Conservation (phyloP, 1,284 basidiomycete species). For the Ustilago esculenta region DNA sequence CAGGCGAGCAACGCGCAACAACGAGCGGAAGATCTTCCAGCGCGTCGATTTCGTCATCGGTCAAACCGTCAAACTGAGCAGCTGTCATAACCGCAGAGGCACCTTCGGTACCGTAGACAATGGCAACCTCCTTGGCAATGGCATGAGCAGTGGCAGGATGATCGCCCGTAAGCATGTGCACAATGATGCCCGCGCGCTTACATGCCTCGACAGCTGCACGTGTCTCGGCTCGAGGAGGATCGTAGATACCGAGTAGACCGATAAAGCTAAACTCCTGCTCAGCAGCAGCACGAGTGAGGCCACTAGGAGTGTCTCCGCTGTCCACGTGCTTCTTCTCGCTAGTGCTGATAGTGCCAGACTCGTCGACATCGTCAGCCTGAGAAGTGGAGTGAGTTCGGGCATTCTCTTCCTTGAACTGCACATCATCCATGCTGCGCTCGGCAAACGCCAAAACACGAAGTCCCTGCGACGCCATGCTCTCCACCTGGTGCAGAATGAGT, state of each 20-base stretch:
- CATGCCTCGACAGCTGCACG: slow-evolving; percentile 58
- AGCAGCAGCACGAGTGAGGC: slow-evolving; percentile 49
- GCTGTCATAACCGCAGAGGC: slow-evolving; percentile 54
- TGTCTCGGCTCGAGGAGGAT: slow-evolving; percentile 60
- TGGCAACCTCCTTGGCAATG: slow-evolving; percentile 57
- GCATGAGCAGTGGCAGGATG: slow-evolving; percentile 58
- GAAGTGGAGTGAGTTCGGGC: slow-evolving; percentile 21
- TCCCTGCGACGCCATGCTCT: slow-evolving; percentile 56
- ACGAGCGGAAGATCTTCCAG: slow-evolving; percentile 53
- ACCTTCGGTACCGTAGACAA: slow-evolving; percentile 50
- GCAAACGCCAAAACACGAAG: slow-evolving; percentile 62
- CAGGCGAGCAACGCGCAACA: slow-evolving; percentile 60
- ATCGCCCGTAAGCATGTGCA: slow-evolving; percentile 62
- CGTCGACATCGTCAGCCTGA: slow-evolving; percentile 24
- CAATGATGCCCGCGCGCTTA: slow-evolving; percentile 56
- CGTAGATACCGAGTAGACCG: slow-evolving; percentile 61
- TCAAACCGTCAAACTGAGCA: slow-evolving; percentile 53
- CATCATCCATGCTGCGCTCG: slow-evolving; percentile 47
- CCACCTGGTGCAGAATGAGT: slow-evolving; percentile 50
- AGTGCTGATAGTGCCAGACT: slow-evolving; percentile 29
- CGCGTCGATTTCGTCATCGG: slow-evolving; percentile 54
- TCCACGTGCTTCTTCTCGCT: slow-evolving; percentile 30
- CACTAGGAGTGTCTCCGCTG: slow-evolving; percentile 8
- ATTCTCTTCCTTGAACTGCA: slow-evolving; percentile 47
- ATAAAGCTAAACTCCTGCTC: slow-evolving; percentile 57